A percentile compares a stretch with the other conserved stretches of the same genome.
phyloP scores from a whole-genome alignment of 75 land plant genomes.

The Picea sitchensis region DNA sequence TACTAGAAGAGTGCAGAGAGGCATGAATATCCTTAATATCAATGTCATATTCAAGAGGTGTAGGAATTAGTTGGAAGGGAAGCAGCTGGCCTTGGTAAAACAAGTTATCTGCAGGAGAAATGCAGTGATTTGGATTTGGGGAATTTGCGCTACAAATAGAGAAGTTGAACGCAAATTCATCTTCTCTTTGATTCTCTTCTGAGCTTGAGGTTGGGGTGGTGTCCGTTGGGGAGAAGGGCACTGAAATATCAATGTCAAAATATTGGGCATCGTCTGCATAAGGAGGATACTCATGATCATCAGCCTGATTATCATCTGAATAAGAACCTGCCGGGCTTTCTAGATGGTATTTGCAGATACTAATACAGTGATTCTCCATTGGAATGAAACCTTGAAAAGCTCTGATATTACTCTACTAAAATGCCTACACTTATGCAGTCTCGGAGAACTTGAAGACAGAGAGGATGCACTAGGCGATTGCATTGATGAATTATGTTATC shows the following conservation, averaged over 20 bases:
- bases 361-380: background rate
- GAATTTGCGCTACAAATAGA: constrained; percentile 13
- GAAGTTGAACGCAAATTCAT: constrained; percentile 25
- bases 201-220: background rate
- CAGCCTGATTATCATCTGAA: background rate
- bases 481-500: no score
- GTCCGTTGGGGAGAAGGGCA: constrained; percentile 20
- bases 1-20: background rate
- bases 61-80: constrained; percentile 21
- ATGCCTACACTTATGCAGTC: no score
- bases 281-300: background rate
- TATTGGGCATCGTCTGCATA: constrained; percentile 51
- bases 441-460: no score
- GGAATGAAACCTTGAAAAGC: no score
- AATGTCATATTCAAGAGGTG: no score
- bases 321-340: background rate
- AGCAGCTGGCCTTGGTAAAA: constrained; percentile 49
- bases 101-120: constrained; percentile 36
- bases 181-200: constrained; percentile 10
- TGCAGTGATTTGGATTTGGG: constrained; percentile 6
- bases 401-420: background rate
- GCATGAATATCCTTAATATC: no score
- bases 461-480: no score
- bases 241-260: constrained; percentile 60
- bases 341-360: background rate